phyloP scores from a whole-genome alignment of 305 asterid genomes.

The Stenogyne calaminthoides region DNA sequence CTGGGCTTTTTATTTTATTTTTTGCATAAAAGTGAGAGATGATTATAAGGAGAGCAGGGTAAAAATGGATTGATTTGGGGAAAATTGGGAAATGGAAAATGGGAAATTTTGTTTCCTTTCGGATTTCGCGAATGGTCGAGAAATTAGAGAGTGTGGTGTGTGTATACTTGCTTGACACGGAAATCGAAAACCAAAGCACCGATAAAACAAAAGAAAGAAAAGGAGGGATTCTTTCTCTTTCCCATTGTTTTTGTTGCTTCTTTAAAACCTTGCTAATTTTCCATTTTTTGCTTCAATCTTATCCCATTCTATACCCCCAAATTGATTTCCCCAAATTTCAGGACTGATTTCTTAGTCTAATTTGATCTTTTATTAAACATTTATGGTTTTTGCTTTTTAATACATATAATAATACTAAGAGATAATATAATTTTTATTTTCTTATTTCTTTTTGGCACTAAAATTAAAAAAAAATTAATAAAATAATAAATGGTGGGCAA shows the following conservation, averaged over 20 bases:
- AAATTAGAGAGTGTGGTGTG: constrained; percentile 6
- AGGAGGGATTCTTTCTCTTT: constrained; percentile 7
- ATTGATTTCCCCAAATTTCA: no score
- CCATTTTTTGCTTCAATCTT: constrained; percentile 14
- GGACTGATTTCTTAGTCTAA: no score
- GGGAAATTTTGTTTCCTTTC: constrained; percentile 33
- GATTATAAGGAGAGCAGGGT: constrained; percentile 47
- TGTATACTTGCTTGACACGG: constrained; percentile 98
- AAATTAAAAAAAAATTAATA: no score
- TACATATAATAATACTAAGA: no score
- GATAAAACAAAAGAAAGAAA: background rate
- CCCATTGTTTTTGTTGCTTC: constrained; percentile 24
- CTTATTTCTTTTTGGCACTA: no score
- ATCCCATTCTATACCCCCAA: no score
- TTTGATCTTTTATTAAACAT: no score
- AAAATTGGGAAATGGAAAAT: constrained; percentile 9
- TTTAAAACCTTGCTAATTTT: background rate
- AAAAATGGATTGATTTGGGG: background rate
- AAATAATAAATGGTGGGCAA: no score
- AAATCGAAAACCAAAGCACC: constrained; percentile 59
- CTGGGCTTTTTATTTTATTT: background rate
- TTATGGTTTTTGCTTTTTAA: no score
- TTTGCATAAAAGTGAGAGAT: background rate
- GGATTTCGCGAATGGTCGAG: constrained; percentile 17
- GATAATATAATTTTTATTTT: no score